phyloP scores from a whole-genome alignment of 176 grass and related monocot species.

The Oryza punctata region DNA sequence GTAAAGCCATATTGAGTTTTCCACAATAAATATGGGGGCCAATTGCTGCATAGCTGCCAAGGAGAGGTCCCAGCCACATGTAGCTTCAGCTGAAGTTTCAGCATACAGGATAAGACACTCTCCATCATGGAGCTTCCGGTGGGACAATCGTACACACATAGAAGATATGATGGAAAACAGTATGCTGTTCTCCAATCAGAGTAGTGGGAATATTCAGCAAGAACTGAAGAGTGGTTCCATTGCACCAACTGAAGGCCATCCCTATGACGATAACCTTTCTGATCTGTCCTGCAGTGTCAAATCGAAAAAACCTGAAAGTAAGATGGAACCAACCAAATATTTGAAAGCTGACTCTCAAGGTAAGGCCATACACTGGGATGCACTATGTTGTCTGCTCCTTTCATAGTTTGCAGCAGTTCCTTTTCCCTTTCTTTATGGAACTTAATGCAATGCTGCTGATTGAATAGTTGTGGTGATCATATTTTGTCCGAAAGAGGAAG shows the following conservation, averaged over 20 bases:
- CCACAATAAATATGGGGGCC: conserved; percentile 48
- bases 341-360: conserved; percentile 42
- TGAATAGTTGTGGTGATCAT: conserved; percentile 9
- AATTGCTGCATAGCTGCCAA: conserved; percentile 67
- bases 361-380: background rate
- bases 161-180: conserved; percentile 51
- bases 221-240: conserved; percentile 45
- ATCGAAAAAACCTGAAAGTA: conserved; percentile 42
- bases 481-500: conserved; percentile 1
- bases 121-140: conserved; percentile 71
- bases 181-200: conserved; percentile 34
- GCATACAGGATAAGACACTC: conserved; percentile 59
- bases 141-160: conserved; percentile 74
- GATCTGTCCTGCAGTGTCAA: conserved; percentile 26
- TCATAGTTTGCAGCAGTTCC: background rate
- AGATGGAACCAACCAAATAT: conserved; percentile 41
- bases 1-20: conserved; percentile 21
- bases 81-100: conserved; percentile 46
- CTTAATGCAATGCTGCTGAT: background rate
- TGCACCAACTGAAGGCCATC: conserved; percentile 36
- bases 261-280: conserved; percentile 18
- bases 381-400: background rate
- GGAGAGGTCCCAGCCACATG: conserved; percentile 45
- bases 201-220: conserved; percentile 35
- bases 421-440: no score